Evolutionary conservation across 306 rosid genomes (phyloP), one percentile per base, ranked within the genome.

Genomic region (Trifolium dubium): DNA sequence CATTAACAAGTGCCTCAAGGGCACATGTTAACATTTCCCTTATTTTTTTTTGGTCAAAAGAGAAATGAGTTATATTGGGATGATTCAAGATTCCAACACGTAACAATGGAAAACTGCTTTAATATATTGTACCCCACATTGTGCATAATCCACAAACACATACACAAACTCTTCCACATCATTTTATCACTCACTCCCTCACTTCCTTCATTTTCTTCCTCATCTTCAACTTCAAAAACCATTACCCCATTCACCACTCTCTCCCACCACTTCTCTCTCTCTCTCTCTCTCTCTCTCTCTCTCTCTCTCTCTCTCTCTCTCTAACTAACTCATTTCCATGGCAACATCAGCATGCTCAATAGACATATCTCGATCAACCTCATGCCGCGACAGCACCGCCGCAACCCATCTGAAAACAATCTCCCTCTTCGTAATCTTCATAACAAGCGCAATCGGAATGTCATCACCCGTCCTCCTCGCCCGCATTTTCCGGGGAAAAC

Each of bases 401-500:
- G 97, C 97, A 13, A 62, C 84, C 0, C 88, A 89, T 50, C 86
- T 94, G 5, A 94, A 92, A 76, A 4, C 82, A 2, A 4, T 85
- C 9, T 92, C 99, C 1, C 86, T 94, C 50, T 80, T 84, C 84
- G 79, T 86, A 4, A 94, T 94, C 61, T 92, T 94, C 88, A 8
- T 81, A 74, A 89, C 97, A 3, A 92, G 96, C 85, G 77, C 69
- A 67, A 8, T 53, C 50, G 99, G 99, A 63, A 91, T 94, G 79
- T 73, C 92, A 1, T 53, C 83, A 1, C 99, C 97, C 1, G 92
- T 94, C 3, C 60, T 94, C 3, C 85, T 94, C 0, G 92, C 99
- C 7, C 85, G 95, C 3, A 35, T 78, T 17, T 94, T 92, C 86
- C 92, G 76, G 3, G 99, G 99, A 1, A 94, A 88, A 66, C 87